Conservation (phyloP, 495 filamentous ascomycete genomes). For the Penicillium canescens region DNA sequence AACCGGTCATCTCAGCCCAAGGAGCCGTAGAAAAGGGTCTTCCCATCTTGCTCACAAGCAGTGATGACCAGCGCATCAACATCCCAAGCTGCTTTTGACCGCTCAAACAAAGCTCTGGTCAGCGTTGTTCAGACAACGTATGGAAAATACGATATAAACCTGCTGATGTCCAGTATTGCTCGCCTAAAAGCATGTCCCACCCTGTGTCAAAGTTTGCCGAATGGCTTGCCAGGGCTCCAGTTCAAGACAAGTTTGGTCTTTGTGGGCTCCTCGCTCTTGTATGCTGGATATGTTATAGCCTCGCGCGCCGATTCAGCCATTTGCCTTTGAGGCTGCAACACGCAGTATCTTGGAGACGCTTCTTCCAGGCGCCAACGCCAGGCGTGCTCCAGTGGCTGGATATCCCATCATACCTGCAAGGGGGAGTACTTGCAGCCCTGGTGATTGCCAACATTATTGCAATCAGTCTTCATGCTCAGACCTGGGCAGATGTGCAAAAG, state of each 20-base stretch:
- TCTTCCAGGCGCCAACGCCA: not conserved
- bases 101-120: not conserved
- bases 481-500: slow-evolving; percentile 4
- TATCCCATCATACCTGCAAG: slow-evolving; percentile 3
- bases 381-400: too few species aligned
- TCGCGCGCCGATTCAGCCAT: not conserved
- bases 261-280: not conserved
- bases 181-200: not conserved
- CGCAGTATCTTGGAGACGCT: not conserved
- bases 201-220: not conserved
- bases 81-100: not conserved
- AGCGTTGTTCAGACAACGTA: not conserved
- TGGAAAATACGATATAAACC: not conserved
- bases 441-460: slow-evolving; percentile 4
- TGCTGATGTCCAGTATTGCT: not conserved
- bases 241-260: not conserved
- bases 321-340: not conserved
- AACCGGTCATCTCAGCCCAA: not conserved
- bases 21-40: too few species aligned
- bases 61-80: too few species aligned
- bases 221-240: not conserved
- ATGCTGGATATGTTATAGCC: not conserved
- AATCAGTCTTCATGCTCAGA: not conserved
- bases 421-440: not conserved
- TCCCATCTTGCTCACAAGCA: too few species aligned